Evolutionary conservation across 441 rosid species (phyloP), one percentile per base, ranked within the genome.

Genomic region (Arabidopsis hybrid): DNA sequence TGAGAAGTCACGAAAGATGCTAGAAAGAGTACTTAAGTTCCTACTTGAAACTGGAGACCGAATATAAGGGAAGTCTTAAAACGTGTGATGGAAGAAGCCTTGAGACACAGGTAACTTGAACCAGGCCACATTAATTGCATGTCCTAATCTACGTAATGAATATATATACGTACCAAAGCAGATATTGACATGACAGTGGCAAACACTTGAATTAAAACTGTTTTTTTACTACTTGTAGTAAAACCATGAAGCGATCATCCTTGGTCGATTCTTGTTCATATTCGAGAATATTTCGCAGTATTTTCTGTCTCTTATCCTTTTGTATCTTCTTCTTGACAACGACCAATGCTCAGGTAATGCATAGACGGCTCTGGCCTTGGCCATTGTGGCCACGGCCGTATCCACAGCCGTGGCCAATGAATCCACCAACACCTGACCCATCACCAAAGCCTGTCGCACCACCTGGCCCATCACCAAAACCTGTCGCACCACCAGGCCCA

Each of bases 331-430:
- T 36, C 36, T 13, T 65, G 53, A 35, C 68, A 16, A 51, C 72
- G 4, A 50, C 76, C 26, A 51, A 77, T 65, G 76, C 80, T n/a
- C 76, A 65, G 45, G 67, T 51, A 21, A 39, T 49, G 51, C 71
- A 77, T 38, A 62, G 79, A 49, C 65, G 76, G 62, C 71, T 70
- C 47, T 76, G 76, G 80, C 80, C 80, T 18, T 70, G 79, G 79
- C 74, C 74, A 26, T 7, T 12, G 0, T 14, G 68, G 55, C 72
- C 78, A 8, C 17, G 74, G 60, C 79, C 79, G 5, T 52, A 14
- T 63, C 79, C 76, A 32, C 49, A n/a, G 6, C 75, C 68, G 1
- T 63, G 69, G 69, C 69, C 75, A n/a, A 13, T 56, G 65, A 17
- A 56, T 5, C 71, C 79, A 47, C 74, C 79, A 60, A 36, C 10